These are phyloP conservation scores for Picochlorum sp. DNA, from an alignment of 139 green algal genomes.

Conservation along the genomic window DNA sequence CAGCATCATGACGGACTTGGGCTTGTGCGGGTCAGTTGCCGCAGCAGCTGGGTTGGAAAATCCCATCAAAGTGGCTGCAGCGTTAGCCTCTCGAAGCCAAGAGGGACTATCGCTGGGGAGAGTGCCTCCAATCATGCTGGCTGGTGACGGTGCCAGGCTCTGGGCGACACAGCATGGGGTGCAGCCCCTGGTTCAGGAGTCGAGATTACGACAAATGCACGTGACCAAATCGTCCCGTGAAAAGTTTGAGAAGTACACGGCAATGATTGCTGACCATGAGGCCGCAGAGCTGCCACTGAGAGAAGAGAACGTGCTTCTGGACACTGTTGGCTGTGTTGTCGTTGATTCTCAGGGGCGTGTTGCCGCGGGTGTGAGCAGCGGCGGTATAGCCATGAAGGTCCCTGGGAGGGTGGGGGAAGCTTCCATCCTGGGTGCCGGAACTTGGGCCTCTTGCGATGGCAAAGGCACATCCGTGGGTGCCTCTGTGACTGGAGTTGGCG, in stretches of 20 bases:
- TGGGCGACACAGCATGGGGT: slow-evolving; percentile 51
- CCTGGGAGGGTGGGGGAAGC: slow-evolving; percentile 72
- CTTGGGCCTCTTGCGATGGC: slow-evolving; percentile 49
- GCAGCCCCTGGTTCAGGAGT: slow-evolving; percentile 7
- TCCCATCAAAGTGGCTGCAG: slow-evolving; percentile 39
- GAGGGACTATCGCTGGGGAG: slow-evolving; percentile 53
- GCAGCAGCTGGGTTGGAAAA: slow-evolving; percentile 56
- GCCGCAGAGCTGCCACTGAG: not conserved
- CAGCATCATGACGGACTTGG: slow-evolving; percentile 46
- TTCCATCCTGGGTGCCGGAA: slow-evolving; percentile 63
- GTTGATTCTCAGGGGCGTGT: slow-evolving; percentile 43
- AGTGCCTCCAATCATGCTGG: slow-evolving; percentile 68
- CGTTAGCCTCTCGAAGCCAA: slow-evolving; percentile 38
- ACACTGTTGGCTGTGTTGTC: slow-evolving; percentile 65
- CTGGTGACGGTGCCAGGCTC: slow-evolving; percentile 40
- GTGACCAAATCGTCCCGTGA: slow-evolving; percentile 30
- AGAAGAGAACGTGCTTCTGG: slow-evolving; percentile 21
- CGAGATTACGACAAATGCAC: slow-evolving; percentile 21
- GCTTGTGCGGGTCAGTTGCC: slow-evolving; percentile 57
- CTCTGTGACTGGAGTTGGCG: slow-evolving; percentile 65
- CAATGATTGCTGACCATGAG: slow-evolving; percentile 33
- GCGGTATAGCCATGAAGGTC: slow-evolving; percentile 72
- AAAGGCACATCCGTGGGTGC: slow-evolving; percentile 24
- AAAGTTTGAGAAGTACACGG: slow-evolving; percentile 42
- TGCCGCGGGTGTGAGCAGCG: slow-evolving; percentile 68